Conservation (phyloP, 164 flowering plant species). For the Saururus chinensis region DNA sequence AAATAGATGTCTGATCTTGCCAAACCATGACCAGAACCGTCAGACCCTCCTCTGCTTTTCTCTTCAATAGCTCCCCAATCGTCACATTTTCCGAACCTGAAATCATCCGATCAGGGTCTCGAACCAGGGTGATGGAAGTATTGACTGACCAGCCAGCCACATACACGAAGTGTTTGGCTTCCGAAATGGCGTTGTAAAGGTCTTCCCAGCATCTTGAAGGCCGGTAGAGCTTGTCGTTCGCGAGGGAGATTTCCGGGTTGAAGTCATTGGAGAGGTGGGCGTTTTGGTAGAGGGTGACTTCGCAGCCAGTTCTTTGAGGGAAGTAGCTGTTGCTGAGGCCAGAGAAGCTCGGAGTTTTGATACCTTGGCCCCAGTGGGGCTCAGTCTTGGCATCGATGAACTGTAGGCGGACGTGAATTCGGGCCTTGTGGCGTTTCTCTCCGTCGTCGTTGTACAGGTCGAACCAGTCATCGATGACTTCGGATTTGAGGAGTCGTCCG, state of each 20-base stretch:
- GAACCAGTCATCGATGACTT: slow-evolving; percentile 24
- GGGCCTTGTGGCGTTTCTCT: slow-evolving; percentile 33
- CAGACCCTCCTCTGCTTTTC: slow-evolving; percentile 88
- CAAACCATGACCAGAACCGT: slow-evolving; percentile 80
- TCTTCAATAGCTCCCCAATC: slow-evolving; percentile 66
- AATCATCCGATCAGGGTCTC: slow-evolving; percentile 52
- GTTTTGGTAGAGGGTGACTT: slow-evolving; percentile 69
- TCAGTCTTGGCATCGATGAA: slow-evolving; percentile 62
- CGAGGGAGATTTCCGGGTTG: slow-evolving; percentile 33
- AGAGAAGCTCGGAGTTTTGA: slow-evolving; percentile 29
- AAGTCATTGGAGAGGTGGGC: slow-evolving; percentile 58
- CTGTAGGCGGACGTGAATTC: slow-evolving; percentile 52
- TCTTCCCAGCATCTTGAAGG: slow-evolving; percentile 89
- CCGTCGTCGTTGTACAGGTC: slow-evolving; percentile 35
- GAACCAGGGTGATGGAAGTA: slow-evolving; percentile 48
- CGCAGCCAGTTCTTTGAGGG: slow-evolving; percentile 57
- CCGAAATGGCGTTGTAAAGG: slow-evolving; percentile 70
- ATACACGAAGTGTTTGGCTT: slow-evolving; percentile 71
- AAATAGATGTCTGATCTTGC: slow-evolving; percentile 81
- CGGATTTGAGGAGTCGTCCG: slow-evolving; percentile 37
- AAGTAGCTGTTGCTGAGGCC: slow-evolving; percentile 51
- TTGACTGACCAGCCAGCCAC: slow-evolving; percentile 95
- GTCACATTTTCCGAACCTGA: slow-evolving; percentile 59
- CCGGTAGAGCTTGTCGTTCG: slow-evolving; percentile 7
- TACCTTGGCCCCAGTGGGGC: slow-evolving; percentile 42